A percentile compares a stretch with the other conserved stretches of the same genome.
Evolutionary conservation across 2,329 filamentous ascomycete species (phyloP).

Genomic region (Passalora sequoiae): DNA sequence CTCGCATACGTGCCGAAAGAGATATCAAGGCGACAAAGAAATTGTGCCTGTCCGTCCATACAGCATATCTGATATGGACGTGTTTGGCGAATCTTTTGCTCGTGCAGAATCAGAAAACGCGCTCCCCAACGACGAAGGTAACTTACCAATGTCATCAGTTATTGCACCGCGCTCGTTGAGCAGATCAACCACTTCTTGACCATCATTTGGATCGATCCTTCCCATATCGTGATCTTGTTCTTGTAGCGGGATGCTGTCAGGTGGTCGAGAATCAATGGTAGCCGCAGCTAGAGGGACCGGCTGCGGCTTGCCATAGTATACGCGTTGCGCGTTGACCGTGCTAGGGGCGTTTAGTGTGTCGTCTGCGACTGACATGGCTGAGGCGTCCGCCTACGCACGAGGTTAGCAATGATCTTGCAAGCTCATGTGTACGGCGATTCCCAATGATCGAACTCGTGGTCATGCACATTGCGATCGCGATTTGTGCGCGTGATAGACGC

Average conservation of each 20-base stretch:
- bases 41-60: conserved; percentile 23
- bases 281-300: conserved; percentile 18
- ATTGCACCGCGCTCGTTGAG: conserved; percentile 23
- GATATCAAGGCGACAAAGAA: conserved; percentile 11
- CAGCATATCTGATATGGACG: conserved; percentile 26
- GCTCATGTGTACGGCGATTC: conserved; percentile 29
- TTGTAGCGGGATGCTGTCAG: conserved; percentile 21
- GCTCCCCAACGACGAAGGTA: conserved; percentile 5
- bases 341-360: conserved; percentile 26
- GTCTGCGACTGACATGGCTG: conserved; percentile 23
- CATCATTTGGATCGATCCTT: conserved; percentile 27
- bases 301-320: conserved; percentile 25
- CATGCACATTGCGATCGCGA: conserved; percentile 18
- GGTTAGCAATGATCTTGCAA: conserved; percentile 23
- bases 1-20: not conserved
- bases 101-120: conserved; percentile 16
- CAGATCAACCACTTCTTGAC: conserved; percentile 33
- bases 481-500: conserved; percentile 13
- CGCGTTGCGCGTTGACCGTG: conserved; percentile 17
- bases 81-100: conserved; percentile 12
- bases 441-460: conserved; percentile 33
- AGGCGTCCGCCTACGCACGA: conserved; percentile 26
- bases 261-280: conserved; percentile 24
- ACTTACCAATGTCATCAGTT: conserved; percentile 28
- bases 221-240: conserved; percentile 29